Conservation (phyloP, 1,284 basidiomycete species). For the Sanghuangporus sanghuang region DNA sequence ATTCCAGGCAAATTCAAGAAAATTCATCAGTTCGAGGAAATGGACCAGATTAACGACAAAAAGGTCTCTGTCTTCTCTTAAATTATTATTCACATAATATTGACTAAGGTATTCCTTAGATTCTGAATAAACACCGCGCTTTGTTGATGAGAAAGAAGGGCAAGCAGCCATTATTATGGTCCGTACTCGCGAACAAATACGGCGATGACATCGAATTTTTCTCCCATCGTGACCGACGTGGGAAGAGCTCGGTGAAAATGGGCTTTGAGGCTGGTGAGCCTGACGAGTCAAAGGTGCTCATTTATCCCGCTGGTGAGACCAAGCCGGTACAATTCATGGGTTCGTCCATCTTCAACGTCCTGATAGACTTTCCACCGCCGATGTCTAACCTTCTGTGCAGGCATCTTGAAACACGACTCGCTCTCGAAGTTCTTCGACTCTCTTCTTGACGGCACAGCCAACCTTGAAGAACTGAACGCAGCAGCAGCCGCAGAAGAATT, state of each 20-base stretch:
- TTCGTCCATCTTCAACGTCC: slow-evolving; percentile 24
- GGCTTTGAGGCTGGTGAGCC: slow-evolving; percentile 49
- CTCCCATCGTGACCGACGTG: slow-evolving; percentile 63
- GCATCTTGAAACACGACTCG: slow-evolving; percentile 58
- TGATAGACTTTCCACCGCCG: neutral
- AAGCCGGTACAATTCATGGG: slow-evolving; percentile 57
- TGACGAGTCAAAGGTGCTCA: slow-evolving; percentile 58
- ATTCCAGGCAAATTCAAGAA: slow-evolving; percentile 68
- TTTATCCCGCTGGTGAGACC: slow-evolving; percentile 56
- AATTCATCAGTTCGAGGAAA: slow-evolving; percentile 53
- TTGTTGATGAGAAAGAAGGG: slow-evolving; percentile 74
- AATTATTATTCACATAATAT: neutral
- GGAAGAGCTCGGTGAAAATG: slow-evolving; percentile 48
- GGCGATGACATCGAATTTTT: slow-evolving; percentile 61
- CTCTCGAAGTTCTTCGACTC: slow-evolving; percentile 65
- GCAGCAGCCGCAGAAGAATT: slow-evolving; percentile 36
- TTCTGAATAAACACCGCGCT: slow-evolving; percentile 53
- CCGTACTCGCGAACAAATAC: slow-evolving; percentile 76
- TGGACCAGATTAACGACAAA: slow-evolving; percentile 48
- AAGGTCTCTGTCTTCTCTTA: slow-evolving; percentile 36
- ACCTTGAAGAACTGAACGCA: slow-evolving; percentile 40
- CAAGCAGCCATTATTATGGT: slow-evolving; percentile 81
- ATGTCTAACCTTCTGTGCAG: slow-evolving; percentile 30
- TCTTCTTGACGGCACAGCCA: slow-evolving; percentile 57
- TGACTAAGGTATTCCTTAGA: slow-evolving; percentile 31